A percentile compares a stretch with the other conserved stretches of the same genome.
These are phyloP conservation scores for Mucor indicus DNA, from an alignment of 371 early-diverging fungal genomes.

Conservation along the genomic window DNA sequence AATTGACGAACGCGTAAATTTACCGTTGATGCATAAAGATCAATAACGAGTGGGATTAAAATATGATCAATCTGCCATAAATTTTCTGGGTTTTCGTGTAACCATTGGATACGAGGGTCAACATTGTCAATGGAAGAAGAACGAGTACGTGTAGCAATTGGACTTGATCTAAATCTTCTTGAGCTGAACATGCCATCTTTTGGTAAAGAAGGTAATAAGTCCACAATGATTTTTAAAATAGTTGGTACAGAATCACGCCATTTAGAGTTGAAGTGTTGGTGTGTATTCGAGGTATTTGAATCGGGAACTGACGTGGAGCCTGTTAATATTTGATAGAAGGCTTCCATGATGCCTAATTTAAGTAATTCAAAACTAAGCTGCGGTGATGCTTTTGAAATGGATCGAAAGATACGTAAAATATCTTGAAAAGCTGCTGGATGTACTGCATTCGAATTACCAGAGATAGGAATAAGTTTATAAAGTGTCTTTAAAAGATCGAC, in stretches of 20 bases:
- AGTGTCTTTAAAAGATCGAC: slow-evolving; percentile 43
- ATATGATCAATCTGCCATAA: slow-evolving; percentile 40
- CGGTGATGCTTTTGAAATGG: slow-evolving; percentile 62
- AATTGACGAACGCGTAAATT: slow-evolving; percentile 56
- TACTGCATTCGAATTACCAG: slow-evolving; percentile 38
- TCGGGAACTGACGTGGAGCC: slow-evolving; percentile 24
- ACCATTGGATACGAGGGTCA: slow-evolving; percentile 41
- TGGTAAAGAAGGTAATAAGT: slow-evolving; percentile 68
- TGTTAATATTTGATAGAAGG: slow-evolving; percentile 58
- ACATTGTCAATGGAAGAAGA: neutral
- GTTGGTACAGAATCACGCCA: slow-evolving; percentile 39
- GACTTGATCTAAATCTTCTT: slow-evolving; percentile 27
- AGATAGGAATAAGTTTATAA: slow-evolving; percentile 37
- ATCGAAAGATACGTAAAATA: slow-evolving; percentile 60
- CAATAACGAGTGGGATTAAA: slow-evolving; percentile 55
- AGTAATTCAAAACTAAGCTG: slow-evolving; percentile 53
- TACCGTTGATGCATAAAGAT: slow-evolving; percentile 57
- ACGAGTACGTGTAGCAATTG: slow-evolving; percentile 15
- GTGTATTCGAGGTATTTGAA: neutral
- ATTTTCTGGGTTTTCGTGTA: slow-evolving; percentile 36
- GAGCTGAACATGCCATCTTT: slow-evolving; percentile 45
- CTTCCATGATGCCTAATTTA: slow-evolving; percentile 53
- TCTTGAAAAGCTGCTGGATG: slow-evolving; percentile 57
- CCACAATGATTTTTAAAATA: slow-evolving; percentile 45
- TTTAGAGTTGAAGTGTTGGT: slow-evolving; percentile 34